Evolutionary conservation across 2,329 filamentous ascomycete genomes (phyloP).

Genomic region (Stagonosporopsis vannaccii): DNA sequence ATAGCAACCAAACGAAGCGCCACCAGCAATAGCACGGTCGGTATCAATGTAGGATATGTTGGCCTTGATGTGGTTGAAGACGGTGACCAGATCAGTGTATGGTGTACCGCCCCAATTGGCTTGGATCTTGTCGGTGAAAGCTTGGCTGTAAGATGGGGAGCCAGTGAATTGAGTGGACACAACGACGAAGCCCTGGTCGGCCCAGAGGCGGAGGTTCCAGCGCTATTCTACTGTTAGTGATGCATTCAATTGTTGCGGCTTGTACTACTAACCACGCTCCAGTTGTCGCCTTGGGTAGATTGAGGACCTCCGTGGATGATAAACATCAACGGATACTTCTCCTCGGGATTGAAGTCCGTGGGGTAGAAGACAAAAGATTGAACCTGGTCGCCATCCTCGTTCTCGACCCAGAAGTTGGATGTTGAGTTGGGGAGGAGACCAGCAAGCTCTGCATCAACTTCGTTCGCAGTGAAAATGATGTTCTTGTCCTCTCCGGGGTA

Average conservation of each 20-base stretch:
- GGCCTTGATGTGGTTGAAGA: conserved; percentile 75
- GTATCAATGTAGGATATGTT: conserved; percentile 74
- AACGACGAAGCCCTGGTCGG: conserved; percentile 85
- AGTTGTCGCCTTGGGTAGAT: conserved; percentile 73
- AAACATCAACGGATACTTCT: conserved; percentile 80
- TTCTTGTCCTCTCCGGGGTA: conserved; percentile 43
- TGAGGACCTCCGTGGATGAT: conserved; percentile 86
- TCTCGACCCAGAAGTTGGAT: conserved; percentile 73
- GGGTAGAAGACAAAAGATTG: conserved; percentile 74
- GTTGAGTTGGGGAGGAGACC: conserved; percentile 69
- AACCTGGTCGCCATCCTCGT: conserved; percentile 63
- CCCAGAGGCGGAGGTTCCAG: conserved; percentile 86
- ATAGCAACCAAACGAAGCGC: conserved; percentile 61
- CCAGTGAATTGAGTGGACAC: conserved; percentile 84
- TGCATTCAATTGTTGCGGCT: background rate
- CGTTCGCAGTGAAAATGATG: conserved; percentile 65
- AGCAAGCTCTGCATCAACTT: conserved; percentile 69
- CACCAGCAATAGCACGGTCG: conserved; percentile 73
- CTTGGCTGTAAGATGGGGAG: conserved; percentile 80
- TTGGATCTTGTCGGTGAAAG: conserved; percentile 77
- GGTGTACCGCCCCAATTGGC: conserved; percentile 84
- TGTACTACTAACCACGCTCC: conserved; percentile 63
- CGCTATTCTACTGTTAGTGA: conserved; percentile 46
- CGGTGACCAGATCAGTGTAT: conserved; percentile 80
- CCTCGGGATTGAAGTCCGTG: conserved; percentile 68